A percentile compares a stretch with the other conserved stretches of the same genome.
Conservation (phyloP, 208 protist genomes). For the Wallacemonas collosoma region DNA sequence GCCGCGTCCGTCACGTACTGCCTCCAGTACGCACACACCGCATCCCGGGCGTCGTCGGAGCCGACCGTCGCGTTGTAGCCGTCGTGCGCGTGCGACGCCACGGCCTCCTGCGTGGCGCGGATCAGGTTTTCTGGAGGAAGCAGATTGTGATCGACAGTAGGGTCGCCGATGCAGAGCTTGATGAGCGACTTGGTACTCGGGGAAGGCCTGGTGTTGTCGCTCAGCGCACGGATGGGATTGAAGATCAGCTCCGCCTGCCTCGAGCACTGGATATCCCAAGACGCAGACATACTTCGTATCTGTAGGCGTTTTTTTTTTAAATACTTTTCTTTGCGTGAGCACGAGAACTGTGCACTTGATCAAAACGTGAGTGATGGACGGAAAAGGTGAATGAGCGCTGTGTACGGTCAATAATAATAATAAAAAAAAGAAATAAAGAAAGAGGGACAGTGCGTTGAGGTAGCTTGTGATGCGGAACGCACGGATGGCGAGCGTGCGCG, state of each 20-base stretch:
- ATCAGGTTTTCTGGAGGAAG: slow-evolving; percentile 41
- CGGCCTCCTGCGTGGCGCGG: slow-evolving; percentile 47
- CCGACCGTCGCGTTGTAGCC: slow-evolving; percentile 71
- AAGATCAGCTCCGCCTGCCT: slow-evolving; percentile 13
- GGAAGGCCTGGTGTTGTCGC: slow-evolving; percentile 66
- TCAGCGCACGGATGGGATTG: slow-evolving; percentile 23
- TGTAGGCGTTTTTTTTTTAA: not conserved
- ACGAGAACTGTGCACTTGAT: not conserved
- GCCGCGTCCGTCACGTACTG: slow-evolving; percentile 28
- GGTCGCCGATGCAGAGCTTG: slow-evolving; percentile 73
- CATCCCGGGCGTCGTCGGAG: slow-evolving; percentile 44
- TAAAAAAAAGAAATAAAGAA: not conserved
- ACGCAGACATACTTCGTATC: not conserved
- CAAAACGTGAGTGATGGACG: too few relatives aligned
- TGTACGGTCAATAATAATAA: too few relatives aligned
- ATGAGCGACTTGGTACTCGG: slow-evolving; percentile 20
- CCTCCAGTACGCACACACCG: slow-evolving; percentile 48
- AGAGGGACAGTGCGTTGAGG: not conserved
- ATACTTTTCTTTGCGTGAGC: not conserved
- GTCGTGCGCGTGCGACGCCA: slow-evolving; percentile 48
- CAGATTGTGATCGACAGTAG: slow-evolving; percentile 79
- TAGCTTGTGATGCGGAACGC: too few relatives aligned
- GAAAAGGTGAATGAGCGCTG: too few relatives aligned
- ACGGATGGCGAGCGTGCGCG: too few relatives aligned
- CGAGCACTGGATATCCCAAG: slow-evolving; percentile 17